A percentile compares a stretch with the other conserved stretches of the same genome.
phyloP scores from a whole-genome alignment of 495 filamentous ascomycete genomes.

The Aspergillus panamensis region DNA sequence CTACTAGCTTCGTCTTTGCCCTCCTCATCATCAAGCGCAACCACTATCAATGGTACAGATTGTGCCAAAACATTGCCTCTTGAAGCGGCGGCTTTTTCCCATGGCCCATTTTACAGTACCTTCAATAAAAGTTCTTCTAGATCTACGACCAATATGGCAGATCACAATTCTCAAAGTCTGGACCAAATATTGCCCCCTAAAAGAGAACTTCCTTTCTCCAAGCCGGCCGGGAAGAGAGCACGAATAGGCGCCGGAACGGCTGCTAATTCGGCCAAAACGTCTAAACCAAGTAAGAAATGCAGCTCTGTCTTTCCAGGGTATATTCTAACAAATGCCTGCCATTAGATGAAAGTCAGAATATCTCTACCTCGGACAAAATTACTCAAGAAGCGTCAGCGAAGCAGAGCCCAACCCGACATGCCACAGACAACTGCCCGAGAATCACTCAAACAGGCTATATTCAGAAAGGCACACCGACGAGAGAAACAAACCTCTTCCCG shows the following conservation, averaged over 20 bases:
- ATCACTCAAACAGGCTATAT: not conserved
- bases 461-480: not conserved
- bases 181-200: conserved; percentile 46
- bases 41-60: not conserved
- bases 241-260: not conserved
- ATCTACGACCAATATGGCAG: conserved; percentile 20
- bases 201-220: conserved; percentile 42
- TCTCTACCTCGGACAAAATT: not conserved
- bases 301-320: not conserved
- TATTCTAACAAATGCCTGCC: not conserved
- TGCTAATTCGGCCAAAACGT: not conserved
- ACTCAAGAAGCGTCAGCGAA: not conserved
- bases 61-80: not conserved
- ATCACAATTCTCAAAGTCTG: conserved; percentile 27
- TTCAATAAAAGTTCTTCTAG: conserved; percentile 12
- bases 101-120: not conserved
- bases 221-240: conserved; percentile 23
- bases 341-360: not conserved
- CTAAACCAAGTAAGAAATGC: not conserved
- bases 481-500: not conserved
- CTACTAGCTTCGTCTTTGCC: conserved; percentile 3
- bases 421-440: not conserved
- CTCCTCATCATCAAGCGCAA: conserved; percentile 13
- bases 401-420: not conserved
- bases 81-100: not conserved